Base-by-base conservation (phyloP, 2,329 filamentous ascomycete genomes). In the Exophiala spinifera region DNA sequence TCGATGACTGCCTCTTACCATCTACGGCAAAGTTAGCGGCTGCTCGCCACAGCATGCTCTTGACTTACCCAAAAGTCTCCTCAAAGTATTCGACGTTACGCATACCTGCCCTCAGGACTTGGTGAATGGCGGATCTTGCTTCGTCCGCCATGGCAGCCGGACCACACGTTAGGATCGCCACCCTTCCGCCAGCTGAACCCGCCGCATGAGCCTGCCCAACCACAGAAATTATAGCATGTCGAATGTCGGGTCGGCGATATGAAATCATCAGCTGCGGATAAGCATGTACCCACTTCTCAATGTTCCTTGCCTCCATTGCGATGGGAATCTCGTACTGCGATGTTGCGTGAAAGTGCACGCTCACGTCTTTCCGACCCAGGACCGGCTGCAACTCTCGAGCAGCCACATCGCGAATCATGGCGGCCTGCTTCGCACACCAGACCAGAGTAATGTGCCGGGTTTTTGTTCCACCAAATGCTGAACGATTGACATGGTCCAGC, bases 81-180 rank as follows among this genome's bases (percentile, higher is more conserved):
- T 78, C 75, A 23, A 75, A 71, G 61, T 76, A 77, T 43, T 72
- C 69, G 7, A 78, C 63, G 0, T 66, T 60, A 6, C 42, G 47
- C 36, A 67, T 64, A 1, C 67, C 70, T 39, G 64, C 61, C 39
- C 61, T 60, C 64, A 69, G 64, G 3, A 70, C 70, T 10, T 65
- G 33, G 46, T 72, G 68, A 45, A 73, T 70, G 5, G 72, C 70
- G 20, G 61, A 67, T 23, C 75, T 66, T 11, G 71, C 69, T 49
- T 76, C 69, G 53, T 76, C 72, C 11, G 73, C 74, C 74, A 78
- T 74, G 2, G 63, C 65, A 0, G 65, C 63, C 3, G 75, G 76
- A 1, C 76, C 76, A 58, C 75, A 78, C 1, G 74, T 70, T 15
- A 78, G 56, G 36, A 77, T 66, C 0, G 69, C 73, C 39, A 70